phyloP scores from a whole-genome alignment of 768 basidiomycete genomes.

The Mycena sanguinolenta region DNA sequence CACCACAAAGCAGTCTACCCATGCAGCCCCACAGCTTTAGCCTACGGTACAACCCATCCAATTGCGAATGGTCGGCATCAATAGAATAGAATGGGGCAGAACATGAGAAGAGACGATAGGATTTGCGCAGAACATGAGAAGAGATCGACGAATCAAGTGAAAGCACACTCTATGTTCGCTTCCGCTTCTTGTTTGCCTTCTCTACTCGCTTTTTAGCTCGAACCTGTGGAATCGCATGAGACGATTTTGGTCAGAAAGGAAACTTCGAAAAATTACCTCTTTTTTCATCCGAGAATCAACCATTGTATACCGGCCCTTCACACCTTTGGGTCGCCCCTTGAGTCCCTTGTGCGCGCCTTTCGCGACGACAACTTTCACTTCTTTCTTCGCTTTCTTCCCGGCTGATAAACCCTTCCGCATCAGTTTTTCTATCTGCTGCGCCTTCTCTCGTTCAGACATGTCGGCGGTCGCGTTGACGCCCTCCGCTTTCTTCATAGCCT shows the following conservation, averaged over 20 bases:
- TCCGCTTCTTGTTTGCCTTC: conserved; percentile 76
- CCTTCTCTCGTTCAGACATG: conserved; percentile 95
- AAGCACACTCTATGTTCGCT: conserved; percentile 51
- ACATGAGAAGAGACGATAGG: neutral
- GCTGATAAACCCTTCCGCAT: conserved; percentile 85
- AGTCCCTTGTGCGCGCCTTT: conserved; percentile 91
- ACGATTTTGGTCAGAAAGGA: conserved; percentile 6
- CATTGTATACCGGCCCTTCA: conserved; percentile 96
- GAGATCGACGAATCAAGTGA: neutral
- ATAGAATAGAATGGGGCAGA: neutral
- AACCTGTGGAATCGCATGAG: conserved; percentile 59
- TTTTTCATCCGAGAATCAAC: conserved; percentile 95
- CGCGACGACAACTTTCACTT: conserved; percentile 91
- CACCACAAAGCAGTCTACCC: neutral
- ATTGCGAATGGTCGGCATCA: neutral
- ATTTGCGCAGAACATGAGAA: neutral
- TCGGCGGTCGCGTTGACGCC: conserved; percentile 90
- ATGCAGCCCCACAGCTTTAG: neutral
- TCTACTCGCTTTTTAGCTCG: conserved; percentile 86
- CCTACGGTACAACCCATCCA: conserved; percentile 7
- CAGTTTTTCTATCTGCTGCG: conserved; percentile 91
- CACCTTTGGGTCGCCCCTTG: conserved; percentile 94
- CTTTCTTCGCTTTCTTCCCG: conserved; percentile 76
- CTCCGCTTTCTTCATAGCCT: conserved; percentile 96
- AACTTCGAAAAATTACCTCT: conserved; percentile 67